Conservation (phyloP, 2,329 filamentous ascomycete genomes). For the Aureobasidium sp. region DNA sequence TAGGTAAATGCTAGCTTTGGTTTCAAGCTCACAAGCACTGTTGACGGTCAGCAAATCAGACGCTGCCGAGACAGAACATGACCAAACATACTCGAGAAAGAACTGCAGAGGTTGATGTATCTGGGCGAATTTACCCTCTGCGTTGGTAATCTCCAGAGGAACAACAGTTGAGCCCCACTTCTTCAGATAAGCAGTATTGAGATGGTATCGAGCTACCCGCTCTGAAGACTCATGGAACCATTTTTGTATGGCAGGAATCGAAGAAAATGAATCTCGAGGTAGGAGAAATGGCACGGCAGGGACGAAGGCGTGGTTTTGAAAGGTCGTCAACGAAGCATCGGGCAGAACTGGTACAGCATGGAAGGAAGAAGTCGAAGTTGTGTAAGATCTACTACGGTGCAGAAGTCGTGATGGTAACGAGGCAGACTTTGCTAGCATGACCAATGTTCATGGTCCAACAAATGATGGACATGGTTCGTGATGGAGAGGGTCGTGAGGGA, state of each 20-base stretch:
- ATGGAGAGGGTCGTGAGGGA: background rate
- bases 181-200: constrained; percentile 37
- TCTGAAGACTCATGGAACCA: constrained; percentile 46
- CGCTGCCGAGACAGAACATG: too few species aligned
- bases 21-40: background rate
- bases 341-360: constrained; percentile 19
- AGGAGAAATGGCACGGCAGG: constrained; percentile 46
- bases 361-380: constrained; percentile 3
- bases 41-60: background rate
- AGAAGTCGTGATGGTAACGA: background rate
- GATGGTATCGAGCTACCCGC: constrained; percentile 13
- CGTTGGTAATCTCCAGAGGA: constrained; percentile 49
- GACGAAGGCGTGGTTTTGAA: constrained; percentile 45
- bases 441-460: background rate
- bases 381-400: constrained; percentile 12
- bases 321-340: constrained; percentile 29
- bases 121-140: constrained; percentile 41
- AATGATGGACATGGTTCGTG: background rate
- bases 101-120: constrained; percentile 55
- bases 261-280: constrained; percentile 32
- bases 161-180: constrained; percentile 42
- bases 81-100: constrained; percentile 46
- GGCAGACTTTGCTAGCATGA: background rate
- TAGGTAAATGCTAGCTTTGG: constrained; percentile 58
- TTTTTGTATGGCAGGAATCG: constrained; percentile 45